Conservation (phyloP, 768 basidiomycete genomes). For the Suillus variegatus region DNA sequence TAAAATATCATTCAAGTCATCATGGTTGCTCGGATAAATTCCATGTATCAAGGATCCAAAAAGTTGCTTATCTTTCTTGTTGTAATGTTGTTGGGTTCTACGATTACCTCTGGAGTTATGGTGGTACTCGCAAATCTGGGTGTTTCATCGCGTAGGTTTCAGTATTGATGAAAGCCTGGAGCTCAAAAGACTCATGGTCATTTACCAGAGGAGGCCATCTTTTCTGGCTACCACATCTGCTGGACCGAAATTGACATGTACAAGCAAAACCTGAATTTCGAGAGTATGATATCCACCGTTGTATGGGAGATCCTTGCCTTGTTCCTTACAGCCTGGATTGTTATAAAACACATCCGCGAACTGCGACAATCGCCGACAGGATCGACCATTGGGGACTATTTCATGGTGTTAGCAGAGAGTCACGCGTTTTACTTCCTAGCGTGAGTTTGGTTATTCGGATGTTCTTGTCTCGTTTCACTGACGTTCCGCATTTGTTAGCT, state of each 20-base stretch:
- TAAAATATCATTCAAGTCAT: background rate
- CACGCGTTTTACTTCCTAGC: background rate
- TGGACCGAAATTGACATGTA: background rate
- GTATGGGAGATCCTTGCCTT: background rate
- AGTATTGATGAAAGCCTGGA: background rate
- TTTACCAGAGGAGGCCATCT: background rate
- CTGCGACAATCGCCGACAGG: background rate
- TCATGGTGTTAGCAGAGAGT: background rate
- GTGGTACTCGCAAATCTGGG: background rate
- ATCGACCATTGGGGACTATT: background rate
- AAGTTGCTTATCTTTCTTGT: background rate
- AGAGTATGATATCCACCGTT: background rate
- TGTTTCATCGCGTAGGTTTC: background rate
- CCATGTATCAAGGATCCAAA: background rate
- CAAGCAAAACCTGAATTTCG: background rate
- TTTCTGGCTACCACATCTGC: background rate
- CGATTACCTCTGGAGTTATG: background rate
- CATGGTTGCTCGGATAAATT: background rate
- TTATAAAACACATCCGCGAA: background rate
- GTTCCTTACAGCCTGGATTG: background rate
- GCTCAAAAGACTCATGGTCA: background rate
- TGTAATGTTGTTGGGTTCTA: background rate
- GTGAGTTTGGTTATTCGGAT: background rate
- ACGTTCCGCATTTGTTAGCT: background rate
- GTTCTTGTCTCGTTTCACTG: background rate